Evolutionary conservation across 129 eudicot species (phyloP).

Genomic region (Kitagawia praeruptora): DNA sequence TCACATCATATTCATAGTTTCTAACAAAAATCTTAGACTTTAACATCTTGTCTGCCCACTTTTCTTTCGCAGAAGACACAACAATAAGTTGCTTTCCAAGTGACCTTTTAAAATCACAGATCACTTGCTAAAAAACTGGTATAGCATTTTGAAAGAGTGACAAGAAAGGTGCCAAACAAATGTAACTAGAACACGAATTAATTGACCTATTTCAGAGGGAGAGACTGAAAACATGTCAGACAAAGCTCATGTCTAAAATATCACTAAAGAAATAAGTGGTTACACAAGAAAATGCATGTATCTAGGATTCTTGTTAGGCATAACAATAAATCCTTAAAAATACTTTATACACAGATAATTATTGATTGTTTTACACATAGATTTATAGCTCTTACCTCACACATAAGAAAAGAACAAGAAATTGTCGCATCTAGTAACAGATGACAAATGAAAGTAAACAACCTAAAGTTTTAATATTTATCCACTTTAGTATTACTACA

Average conservation of each 20-base stretch:
- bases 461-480: background rate
- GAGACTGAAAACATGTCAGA: background rate
- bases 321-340: background rate
- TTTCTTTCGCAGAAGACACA: background rate
- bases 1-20: background rate
- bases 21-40: background rate
- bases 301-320: background rate
- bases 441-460: background rate
- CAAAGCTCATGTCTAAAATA: background rate
- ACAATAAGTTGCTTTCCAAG: background rate
- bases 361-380: background rate
- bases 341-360: background rate
- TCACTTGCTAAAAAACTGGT: background rate
- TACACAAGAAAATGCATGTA: background rate
- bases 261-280: background rate
- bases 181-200: background rate
- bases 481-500: background rate
- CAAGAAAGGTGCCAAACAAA: background rate
- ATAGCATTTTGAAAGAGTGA: background rate
- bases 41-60: background rate
- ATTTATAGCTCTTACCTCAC: background rate
- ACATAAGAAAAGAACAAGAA: background rate
- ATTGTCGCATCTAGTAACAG: background rate
- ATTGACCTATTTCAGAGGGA: background rate
- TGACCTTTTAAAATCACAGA: background rate